Evolutionary conservation across 768 basidiomycete species (phyloP).

Genomic region (Lentinula sp.): DNA sequence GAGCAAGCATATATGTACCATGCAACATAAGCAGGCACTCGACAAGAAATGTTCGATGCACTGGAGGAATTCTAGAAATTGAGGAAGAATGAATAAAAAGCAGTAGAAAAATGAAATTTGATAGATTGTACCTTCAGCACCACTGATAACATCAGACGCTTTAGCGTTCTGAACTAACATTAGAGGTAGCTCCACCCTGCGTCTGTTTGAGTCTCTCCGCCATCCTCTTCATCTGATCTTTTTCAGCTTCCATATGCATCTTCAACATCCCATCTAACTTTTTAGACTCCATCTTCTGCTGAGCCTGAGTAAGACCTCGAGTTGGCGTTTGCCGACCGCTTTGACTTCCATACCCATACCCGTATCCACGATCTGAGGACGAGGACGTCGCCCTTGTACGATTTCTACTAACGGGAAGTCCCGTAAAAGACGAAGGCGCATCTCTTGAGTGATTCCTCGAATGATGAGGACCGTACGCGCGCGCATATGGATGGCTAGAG

Average conservation of each 20-base stretch:
- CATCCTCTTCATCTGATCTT: conserved; percentile 73
- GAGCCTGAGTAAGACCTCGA: conserved; percentile 2
- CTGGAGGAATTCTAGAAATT: not conserved
- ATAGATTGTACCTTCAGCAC: not conserved
- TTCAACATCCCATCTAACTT: conserved; percentile 76
- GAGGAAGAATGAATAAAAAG: not conserved
- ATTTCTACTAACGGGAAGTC: not conserved
- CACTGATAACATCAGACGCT: not conserved
- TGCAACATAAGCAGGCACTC: not conserved
- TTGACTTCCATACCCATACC: conserved; percentile 3
- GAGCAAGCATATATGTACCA: not conserved
- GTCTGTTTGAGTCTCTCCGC: conserved; percentile 24
- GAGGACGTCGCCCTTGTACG: not conserved
- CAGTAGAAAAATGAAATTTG: not conserved
- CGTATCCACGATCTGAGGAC: not conserved
- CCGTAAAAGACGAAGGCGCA: not conserved
- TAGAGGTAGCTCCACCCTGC: not conserved
- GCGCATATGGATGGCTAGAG: not conserved
- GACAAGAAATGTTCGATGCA: not conserved
- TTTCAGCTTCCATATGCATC: conserved; percentile 80
- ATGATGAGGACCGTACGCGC: not conserved
- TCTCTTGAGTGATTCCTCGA: not conserved
- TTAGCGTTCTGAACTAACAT: not conserved
- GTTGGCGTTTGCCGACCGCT: not conserved
- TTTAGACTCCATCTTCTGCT: conserved; percentile 37